These are phyloP conservation scores for Usnea hakonensis DNA, from an alignment of 495 filamentous ascomycete genomes.

Conservation along the genomic window DNA sequence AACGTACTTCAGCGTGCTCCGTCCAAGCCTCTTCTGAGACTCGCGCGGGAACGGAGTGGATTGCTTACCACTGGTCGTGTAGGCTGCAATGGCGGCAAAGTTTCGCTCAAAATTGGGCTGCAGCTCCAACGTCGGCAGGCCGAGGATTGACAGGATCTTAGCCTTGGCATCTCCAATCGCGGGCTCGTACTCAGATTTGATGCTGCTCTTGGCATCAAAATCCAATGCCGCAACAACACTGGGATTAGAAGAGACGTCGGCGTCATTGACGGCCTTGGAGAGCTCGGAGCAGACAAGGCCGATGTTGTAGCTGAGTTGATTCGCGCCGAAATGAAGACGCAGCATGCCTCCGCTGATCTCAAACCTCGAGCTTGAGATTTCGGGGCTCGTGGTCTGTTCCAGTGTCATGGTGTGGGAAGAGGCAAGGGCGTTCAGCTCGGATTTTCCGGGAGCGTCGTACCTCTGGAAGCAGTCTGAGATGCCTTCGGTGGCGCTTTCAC, in stretches of 20 bases:
- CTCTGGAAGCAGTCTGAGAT: constrained; percentile 32
- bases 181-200: constrained; percentile 39
- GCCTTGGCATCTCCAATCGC: constrained; percentile 29
- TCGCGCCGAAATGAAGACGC: constrained; percentile 38
- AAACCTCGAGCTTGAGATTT: constrained; percentile 38
- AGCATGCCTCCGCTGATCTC: constrained; percentile 41
- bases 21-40: not conserved
- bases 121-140: constrained; percentile 34
- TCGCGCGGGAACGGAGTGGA: not conserved
- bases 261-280: constrained; percentile 36
- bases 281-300: constrained; percentile 32
- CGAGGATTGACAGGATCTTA: constrained; percentile 35
- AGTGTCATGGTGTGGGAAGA: constrained; percentile 38
- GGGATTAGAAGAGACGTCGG: constrained; percentile 26
- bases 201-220: constrained; percentile 37
- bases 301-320: constrained; percentile 40
- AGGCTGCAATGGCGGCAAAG: constrained; percentile 41
- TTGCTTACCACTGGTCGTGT: constrained; percentile 20
- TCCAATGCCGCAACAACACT: constrained; percentile 29
- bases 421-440: constrained; percentile 43
- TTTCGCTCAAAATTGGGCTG: constrained; percentile 41
- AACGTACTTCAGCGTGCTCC: not conserved
- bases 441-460: constrained; percentile 32
- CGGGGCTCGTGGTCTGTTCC: constrained; percentile 30
- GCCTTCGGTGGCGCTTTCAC: constrained; percentile 35